Evolutionary conservation across 495 filamentous ascomycete species (phyloP), one percentile per base, ranked within the genome.

Genomic region (Hypoxylon cercidicola): DNA sequence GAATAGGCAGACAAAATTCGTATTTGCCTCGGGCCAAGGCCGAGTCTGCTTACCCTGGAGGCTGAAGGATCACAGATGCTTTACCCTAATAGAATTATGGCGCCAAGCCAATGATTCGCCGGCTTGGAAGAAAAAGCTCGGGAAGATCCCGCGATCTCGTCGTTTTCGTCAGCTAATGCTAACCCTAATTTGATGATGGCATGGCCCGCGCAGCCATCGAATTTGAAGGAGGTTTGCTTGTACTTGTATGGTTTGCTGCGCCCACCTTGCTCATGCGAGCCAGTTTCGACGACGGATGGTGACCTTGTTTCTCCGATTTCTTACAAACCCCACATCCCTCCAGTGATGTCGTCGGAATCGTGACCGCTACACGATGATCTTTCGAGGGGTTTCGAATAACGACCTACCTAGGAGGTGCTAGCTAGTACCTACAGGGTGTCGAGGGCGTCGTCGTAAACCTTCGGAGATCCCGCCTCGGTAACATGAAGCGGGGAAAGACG

Each of bases 121-220:
- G 44, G 49, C 41, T 49, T 32, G 13, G 30, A 32, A 18, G 13
- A 41, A n/a, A 45, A 51, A 23, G 39, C 16, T 30, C 37, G 55
- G 54, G 64, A 63, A 30, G 64, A 63, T 59, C 48, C 55, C 54
- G 64, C 59, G 59, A 60, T 62, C 64, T 68, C 44, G 54, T 57
- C 59, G 46, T 53, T 44, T 51, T 59, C 55, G 64, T 60, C 54
- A 55, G 53, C 39, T 49, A 49, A 46, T 50, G 43, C 47, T 47
- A 56, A 52, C 48, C 64, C 49, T 60, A 55, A 55, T 32, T 46
- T 49, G 43, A 62, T 59, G 55, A 55, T 55, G 54, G 59, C 44
- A 55, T 45, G 28, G 32, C 44, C 44, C 54, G 54, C 45, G 30
- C 47, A 25, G 30, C 41, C n/a, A 47, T 16, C 15, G 32, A 47